phyloP scores from a whole-genome alignment of 228 moss, liverwort and hornwort genomes.

The Sphagnum magellanicum region DNA sequence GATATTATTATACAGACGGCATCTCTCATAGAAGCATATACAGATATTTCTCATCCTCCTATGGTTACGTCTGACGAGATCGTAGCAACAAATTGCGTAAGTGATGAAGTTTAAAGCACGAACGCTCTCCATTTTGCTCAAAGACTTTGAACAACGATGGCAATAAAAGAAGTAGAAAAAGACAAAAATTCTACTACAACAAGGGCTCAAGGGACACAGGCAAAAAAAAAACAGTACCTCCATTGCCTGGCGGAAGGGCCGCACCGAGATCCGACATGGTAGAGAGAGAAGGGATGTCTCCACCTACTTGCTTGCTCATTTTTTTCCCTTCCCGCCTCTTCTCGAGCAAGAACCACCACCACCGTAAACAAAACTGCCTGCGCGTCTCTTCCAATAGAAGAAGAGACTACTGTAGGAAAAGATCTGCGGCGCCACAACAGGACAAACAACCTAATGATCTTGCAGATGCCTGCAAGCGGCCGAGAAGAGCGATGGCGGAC shows the following conservation, averaged over 20 bases:
- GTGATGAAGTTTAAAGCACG: neutral
- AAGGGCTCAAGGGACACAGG: neutral
- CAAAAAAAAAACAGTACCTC: constrained; percentile 1
- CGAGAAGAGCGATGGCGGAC: too few relatives aligned
- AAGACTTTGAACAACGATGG: neutral
- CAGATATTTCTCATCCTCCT: neutral
- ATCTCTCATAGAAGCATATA: neutral
- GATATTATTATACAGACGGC: neutral
- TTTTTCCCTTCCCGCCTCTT: neutral
- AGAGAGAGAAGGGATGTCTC: constrained; percentile 15
- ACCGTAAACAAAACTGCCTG: too few relatives aligned
- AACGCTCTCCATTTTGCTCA: neutral
- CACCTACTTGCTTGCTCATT: constrained; percentile 25
- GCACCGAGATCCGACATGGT: constrained; percentile 48
- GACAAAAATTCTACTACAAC: too few relatives aligned
- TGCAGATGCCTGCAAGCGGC: too few relatives aligned
- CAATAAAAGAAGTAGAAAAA: neutral
- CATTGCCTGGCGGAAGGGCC: constrained; percentile 20
- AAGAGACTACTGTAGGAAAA: too few relatives aligned
- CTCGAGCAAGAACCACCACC: too few relatives aligned
- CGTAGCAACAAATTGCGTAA: neutral
- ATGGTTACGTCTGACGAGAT: neutral
- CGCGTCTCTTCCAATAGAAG: too few relatives aligned
- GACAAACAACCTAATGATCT: too few relatives aligned
- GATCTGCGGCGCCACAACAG: too few relatives aligned